Evolutionary conservation across 2,329 filamentous ascomycete genomes (phyloP).

Genomic region (Xenoacremonium recifei): DNA sequence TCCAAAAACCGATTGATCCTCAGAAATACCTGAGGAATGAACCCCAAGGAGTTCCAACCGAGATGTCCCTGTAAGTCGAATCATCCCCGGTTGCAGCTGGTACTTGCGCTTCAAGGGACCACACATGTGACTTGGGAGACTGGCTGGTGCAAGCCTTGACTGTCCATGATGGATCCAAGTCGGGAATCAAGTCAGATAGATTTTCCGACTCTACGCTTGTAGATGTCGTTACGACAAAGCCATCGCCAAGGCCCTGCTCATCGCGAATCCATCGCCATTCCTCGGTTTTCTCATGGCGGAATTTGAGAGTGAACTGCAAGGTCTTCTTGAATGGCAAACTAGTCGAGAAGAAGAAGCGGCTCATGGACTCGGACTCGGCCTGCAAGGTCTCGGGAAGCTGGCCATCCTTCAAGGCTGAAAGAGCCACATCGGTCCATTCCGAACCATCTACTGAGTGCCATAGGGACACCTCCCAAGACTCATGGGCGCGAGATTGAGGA

Average conservation of each 20-base stretch:
- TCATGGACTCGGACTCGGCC: constrained; percentile 18
- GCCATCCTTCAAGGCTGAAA: constrained; percentile 27
- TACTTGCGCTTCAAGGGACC: constrained; percentile 62
- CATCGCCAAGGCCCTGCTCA: constrained; percentile 61
- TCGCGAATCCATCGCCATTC: constrained; percentile 72
- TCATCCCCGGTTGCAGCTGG: constrained; percentile 53
- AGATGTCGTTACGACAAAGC: constrained; percentile 51
- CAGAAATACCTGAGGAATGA: constrained; percentile 47
- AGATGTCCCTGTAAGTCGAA: constrained; percentile 55
- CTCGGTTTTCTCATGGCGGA: constrained; percentile 49
- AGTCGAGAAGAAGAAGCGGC: constrained; percentile 53
- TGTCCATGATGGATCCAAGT: constrained; percentile 54
- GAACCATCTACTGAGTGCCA: constrained; percentile 66
- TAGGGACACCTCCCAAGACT: constrained; percentile 69
- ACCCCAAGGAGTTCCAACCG: constrained; percentile 63
- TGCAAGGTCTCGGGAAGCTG: constrained; percentile 52
- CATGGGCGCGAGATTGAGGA: constrained; percentile 49
- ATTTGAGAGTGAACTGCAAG: constrained; percentile 70
- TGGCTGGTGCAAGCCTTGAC: constrained; percentile 60
- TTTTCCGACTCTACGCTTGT: constrained; percentile 32
- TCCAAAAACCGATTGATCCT: background rate
- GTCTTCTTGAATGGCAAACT: constrained; percentile 46
- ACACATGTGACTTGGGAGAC: constrained; percentile 66
- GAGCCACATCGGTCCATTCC: constrained; percentile 52
- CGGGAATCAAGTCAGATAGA: constrained; percentile 55